Evolutionary conservation across 2,329 filamentous ascomycete species (phyloP).

Genomic region (Dissoconium aciculare): DNA sequence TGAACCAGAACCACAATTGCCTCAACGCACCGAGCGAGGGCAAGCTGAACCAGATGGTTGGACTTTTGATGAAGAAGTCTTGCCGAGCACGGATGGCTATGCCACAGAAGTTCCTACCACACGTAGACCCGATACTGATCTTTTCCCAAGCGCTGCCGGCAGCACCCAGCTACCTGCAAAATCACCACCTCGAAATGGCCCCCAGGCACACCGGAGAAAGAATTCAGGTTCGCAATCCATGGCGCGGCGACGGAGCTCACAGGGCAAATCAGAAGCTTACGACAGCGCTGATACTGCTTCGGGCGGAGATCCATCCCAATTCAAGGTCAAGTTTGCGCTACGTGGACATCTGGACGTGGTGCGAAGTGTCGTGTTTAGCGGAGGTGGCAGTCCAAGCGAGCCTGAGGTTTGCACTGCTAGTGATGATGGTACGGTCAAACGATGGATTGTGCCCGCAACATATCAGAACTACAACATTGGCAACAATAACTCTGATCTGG

Average conservation of each 20-base stretch:
- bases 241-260: constrained; percentile 50
- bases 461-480: constrained; percentile 44
- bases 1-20: constrained; percentile 24
- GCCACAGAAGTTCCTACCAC: constrained; percentile 36
- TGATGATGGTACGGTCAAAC: constrained; percentile 89
- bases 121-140: constrained; percentile 66
- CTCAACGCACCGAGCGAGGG: constrained; percentile 10
- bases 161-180: constrained; percentile 52
- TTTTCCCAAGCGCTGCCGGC: constrained; percentile 61
- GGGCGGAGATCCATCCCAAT: constrained; percentile 57
- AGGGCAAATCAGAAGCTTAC: constrained; percentile 40
- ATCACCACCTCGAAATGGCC: constrained; percentile 54
- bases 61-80: constrained; percentile 70
- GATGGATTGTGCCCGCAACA: constrained; percentile 74
- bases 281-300: constrained; percentile 28
- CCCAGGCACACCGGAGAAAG: constrained; percentile 60
- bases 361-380: constrained; percentile 88
- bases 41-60: constrained; percentile 51
- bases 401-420: constrained; percentile 94
- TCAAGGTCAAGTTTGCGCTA: constrained; percentile 85
- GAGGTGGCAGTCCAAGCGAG: constrained; percentile 85
- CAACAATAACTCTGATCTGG: constrained; percentile 56
- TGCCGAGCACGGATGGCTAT: constrained; percentile 43
- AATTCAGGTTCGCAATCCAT: constrained; percentile 48
- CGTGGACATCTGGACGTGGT: constrained; percentile 89